Conservation (phyloP, 306 rosid species). For the Cicer judaicum region DNA sequence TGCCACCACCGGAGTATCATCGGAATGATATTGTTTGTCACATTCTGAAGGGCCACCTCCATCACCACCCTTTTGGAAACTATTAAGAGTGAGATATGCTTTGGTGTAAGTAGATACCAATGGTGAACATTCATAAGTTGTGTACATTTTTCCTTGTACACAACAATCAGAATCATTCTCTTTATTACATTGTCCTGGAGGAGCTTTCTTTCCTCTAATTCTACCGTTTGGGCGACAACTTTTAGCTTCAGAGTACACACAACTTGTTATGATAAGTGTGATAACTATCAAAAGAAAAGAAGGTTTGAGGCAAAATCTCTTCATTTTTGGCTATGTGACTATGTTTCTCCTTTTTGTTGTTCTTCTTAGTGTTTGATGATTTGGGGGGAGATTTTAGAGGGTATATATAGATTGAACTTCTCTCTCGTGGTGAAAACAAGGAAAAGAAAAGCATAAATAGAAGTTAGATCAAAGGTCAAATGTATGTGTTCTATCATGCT, state of each 20-base stretch:
- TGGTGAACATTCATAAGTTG: conserved; percentile 53
- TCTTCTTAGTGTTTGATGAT: conserved; percentile 1
- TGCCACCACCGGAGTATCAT: conserved; percentile 43
- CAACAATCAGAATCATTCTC: conserved; percentile 52
- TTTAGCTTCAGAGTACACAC: conserved; percentile 33
- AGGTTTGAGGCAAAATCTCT: conserved; percentile 2
- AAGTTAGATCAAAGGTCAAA: neutral
- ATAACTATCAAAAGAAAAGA: neutral
- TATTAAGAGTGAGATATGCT: conserved; percentile 54
- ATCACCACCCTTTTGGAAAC: conserved; percentile 56
- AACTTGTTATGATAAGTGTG: conserved; percentile 10
- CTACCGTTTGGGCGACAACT: conserved; percentile 40
- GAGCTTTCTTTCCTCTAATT: conserved; percentile 44
- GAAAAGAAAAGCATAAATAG: neutral
- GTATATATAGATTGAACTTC: neutral
- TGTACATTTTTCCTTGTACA: conserved; percentile 39
- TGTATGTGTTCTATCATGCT: neutral
- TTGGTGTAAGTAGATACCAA: conserved; percentile 34
- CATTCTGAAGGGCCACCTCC: conserved; percentile 57
- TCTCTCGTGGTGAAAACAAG: neutral
- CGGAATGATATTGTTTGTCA: conserved; percentile 46
- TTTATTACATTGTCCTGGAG: conserved; percentile 46
- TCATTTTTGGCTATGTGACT: neutral
- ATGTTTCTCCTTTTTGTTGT: neutral
- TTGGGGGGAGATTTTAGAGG: neutral